Evolutionary conservation across 352 stramenopile species (phyloP), one percentile per base, ranked within the genome.

Genomic region (Phytophthora pistaciae): DNA sequence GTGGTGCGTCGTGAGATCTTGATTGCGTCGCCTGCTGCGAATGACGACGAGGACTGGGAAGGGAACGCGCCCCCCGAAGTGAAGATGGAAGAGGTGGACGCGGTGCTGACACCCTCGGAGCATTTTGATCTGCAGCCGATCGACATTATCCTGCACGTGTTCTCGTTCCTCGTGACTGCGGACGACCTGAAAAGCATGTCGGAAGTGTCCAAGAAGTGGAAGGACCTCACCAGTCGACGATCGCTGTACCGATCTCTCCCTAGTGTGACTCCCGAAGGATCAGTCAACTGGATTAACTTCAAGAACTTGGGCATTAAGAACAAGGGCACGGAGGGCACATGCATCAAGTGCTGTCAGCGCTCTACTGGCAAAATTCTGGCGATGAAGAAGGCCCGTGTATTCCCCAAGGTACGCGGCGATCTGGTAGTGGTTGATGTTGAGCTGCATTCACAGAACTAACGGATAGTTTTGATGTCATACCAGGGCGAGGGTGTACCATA

Each of bases 401-500:
- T 96, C 53, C 91, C 91, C 14, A 95, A 92, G 82, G 86, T 94
- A 79, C 33, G 66, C 38, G 16, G 21, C 2, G 25, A 13, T 21
- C 3, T 21, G 3, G n/a, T 50, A 16, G 46, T 16, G 38, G n/a
- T 7, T 64, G 14, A 27, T 23, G 21, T 18, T 18, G 11, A 31
- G 10, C 20, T 65, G 29, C 16, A n/a, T 21, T 18, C 13, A 21
- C 23, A 65, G 55, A 10, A 46, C 61, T 66, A 56, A 70, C 13
- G 6, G 20, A 55, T 55, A n/a, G 14, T 62, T 31, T 25, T 60
- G 49, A 36, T 36, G 3, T 11, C 53, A 13, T 6, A 18, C 63
- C 44, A 95, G 80, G 92, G 91, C 38, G 92, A 98, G 82, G 92
- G 92, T 36, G 90, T 98, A 18, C 92, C 92, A n/a, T 98, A 98